Evolutionary conservation across 805 yeast genomes (phyloP).

Genomic region (Myxozyma nipponensis): DNA sequence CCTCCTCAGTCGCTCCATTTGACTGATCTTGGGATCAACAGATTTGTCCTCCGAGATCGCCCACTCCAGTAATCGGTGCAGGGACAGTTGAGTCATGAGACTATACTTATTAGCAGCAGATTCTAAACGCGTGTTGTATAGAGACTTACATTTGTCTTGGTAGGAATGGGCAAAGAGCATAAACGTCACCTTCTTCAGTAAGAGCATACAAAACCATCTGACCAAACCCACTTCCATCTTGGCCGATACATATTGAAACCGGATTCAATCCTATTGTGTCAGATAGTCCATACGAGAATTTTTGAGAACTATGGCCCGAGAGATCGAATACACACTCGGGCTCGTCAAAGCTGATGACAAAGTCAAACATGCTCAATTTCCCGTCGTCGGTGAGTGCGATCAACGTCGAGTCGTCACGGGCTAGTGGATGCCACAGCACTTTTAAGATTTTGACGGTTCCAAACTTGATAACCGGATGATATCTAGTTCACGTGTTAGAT

Average conservation of each 20-base stretch:
- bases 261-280: constrained; percentile 28
- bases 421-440: constrained; percentile 27
- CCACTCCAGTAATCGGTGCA: constrained; percentile 38
- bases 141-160: constrained; percentile 42
- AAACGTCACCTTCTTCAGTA: constrained; percentile 56
- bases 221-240: constrained; percentile 40
- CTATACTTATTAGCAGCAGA: background rate
- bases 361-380: constrained; percentile 34
- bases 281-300: constrained; percentile 14
- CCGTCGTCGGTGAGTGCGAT: constrained; percentile 19
- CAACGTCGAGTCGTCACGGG: constrained; percentile 19
- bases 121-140: no score
- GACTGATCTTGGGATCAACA: constrained; percentile 1
- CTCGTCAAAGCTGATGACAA: constrained; percentile 33
- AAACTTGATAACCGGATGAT: constrained; percentile 7
- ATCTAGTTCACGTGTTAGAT: no score
- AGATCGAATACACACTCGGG: constrained; percentile 31
- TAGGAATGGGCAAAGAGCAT: constrained; percentile 59
- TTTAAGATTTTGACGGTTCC: constrained; percentile 8
- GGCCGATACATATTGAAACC: constrained; percentile 47
- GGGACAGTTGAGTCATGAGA: constrained; percentile 24
- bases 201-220: constrained; percentile 52
- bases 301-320: background rate
- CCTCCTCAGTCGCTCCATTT: constrained; percentile 14
- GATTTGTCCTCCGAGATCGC: constrained; percentile 34